phyloP scores from a whole-genome alignment of 2,329 filamentous ascomycete genomes.

The Microdochium trichocladiopsis region DNA sequence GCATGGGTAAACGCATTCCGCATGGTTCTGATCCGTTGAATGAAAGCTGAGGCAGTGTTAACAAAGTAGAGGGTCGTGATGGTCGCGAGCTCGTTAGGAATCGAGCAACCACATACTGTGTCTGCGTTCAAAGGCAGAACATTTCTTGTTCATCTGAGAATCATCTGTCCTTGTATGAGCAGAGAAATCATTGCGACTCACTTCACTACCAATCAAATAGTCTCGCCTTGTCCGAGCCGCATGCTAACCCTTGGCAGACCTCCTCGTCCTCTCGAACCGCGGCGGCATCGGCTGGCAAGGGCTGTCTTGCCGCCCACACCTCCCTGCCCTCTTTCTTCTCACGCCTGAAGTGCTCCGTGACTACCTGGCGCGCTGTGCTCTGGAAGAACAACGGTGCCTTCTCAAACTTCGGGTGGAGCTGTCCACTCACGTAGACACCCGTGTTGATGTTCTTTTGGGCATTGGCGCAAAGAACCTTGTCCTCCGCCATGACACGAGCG shows the following conservation, averaged over 20 bases:
- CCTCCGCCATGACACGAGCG: neutral
- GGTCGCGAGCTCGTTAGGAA: too few species aligned
- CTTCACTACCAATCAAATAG: neutral
- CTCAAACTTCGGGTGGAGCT: constrained; percentile 1
- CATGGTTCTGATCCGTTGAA: too few species aligned
- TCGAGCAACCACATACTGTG: too few species aligned
- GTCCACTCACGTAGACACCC: neutral
- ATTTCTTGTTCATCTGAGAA: too few species aligned
- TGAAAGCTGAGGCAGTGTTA: too few species aligned
- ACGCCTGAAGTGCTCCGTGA: neutral
- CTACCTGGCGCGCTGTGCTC: neutral
- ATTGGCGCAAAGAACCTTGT: constrained; percentile 1
- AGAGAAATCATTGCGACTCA: too few species aligned
- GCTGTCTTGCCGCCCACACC: constrained; percentile 1
- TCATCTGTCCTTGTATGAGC: too few species aligned
- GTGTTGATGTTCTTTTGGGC: constrained; percentile 1
- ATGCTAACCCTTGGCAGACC: neutral
- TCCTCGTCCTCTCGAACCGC: neutral
- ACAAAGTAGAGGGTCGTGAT: too few species aligned
- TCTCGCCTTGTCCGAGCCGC: neutral
- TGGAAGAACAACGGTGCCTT: constrained; percentile 3
- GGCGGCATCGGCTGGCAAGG: neutral
- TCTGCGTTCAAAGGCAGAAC: too few species aligned
- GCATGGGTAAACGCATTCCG: too few species aligned
- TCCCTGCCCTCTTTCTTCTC: neutral